phyloP scores from a whole-genome alignment of 257 asterid species.

The Salvia hispanica region DNA sequence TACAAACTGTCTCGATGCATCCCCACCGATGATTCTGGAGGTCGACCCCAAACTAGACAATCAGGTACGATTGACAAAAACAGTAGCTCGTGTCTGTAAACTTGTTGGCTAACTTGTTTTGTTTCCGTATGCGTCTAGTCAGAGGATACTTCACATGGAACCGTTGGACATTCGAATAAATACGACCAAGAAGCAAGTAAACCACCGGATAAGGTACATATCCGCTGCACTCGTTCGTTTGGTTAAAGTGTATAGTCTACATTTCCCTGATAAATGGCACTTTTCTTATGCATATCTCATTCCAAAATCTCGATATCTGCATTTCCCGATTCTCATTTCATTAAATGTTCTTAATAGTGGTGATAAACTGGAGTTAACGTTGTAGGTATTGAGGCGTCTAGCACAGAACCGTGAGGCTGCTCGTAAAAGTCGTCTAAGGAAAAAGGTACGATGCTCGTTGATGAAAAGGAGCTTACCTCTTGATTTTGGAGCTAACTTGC shows the following conservation, averaged over 20 bases:
- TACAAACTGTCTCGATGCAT: constrained; percentile 50
- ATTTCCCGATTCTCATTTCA: neutral
- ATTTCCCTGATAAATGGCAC: neutral
- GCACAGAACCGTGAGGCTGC: constrained; percentile 99
- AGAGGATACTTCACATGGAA: constrained; percentile 86
- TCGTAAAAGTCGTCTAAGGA: constrained; percentile 76
- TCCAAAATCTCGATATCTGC: neutral
- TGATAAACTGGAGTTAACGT: constrained; percentile 21
- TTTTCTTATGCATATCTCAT: neutral
- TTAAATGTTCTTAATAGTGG: neutral
- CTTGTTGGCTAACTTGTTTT: constrained; percentile 16
- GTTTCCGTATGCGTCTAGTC: constrained; percentile 41
- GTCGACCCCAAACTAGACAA: constrained; percentile 64
- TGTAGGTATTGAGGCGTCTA: constrained; percentile 79
- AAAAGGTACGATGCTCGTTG: constrained; percentile 33
- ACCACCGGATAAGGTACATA: constrained; percentile 74
- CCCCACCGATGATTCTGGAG: constrained; percentile 58
- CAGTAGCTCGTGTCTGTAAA: neutral
- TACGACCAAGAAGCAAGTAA: constrained; percentile 77
- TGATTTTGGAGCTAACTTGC: constrained; percentile 5
- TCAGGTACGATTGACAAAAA: constrained; percentile 48
- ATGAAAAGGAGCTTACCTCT: neutral
- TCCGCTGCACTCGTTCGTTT: constrained; percentile 20
- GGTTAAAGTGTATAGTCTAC: neutral
- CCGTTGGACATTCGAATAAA: constrained; percentile 60